phyloP scores from a whole-genome alignment of 352 stramenopile genomes.

The Elongisporangium undulatum region DNA sequence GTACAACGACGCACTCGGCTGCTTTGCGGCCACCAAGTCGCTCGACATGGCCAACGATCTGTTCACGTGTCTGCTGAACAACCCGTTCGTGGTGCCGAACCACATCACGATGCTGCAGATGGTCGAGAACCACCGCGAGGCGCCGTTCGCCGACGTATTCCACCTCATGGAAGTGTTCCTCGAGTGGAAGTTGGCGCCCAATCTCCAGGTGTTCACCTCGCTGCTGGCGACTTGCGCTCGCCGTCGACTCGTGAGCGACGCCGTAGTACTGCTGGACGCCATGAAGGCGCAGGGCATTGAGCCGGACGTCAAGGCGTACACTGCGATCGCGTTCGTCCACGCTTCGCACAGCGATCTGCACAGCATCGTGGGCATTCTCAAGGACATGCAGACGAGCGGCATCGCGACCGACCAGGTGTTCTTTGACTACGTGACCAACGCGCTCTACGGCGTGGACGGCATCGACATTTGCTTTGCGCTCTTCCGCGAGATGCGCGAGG shows the following conservation, averaged over 20 bases:
- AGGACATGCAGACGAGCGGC: conserved; percentile 29
- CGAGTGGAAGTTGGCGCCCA: conserved; percentile 42
- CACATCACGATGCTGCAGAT: conserved; percentile 78
- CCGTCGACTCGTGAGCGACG: conserved; percentile 48
- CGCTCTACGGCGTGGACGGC: conserved; percentile 41
- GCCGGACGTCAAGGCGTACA: conserved; percentile 64
- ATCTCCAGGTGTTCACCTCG: conserved; percentile 74
- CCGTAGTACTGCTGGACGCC: conserved; percentile 39
- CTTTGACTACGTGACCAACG: conserved; percentile 60
- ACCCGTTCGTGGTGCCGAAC: conserved; percentile 47
- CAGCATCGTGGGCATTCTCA: conserved; percentile 38
- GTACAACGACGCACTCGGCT: conserved; percentile 78
- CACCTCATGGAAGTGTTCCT: conserved; percentile 69
- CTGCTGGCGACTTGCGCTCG: conserved; percentile 64
- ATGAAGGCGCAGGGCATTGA: conserved; percentile 42
- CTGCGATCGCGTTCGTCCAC: conserved; percentile 64
- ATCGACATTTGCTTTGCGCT: conserved; percentile 76
- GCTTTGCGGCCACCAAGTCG: conserved; percentile 42
- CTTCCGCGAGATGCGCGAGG: conserved; percentile 41
- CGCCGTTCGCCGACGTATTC: conserved; percentile 59
- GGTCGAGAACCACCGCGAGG: conserved; percentile 62
- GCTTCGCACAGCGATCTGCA: conserved; percentile 45
- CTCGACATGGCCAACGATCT: conserved; percentile 53
- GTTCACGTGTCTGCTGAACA: conserved; percentile 56
- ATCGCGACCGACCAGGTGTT: conserved; percentile 48